These are phyloP conservation scores for Plasmopara viticola DNA, from an alignment of 352 stramenopile species.

Conservation along the genomic window DNA sequence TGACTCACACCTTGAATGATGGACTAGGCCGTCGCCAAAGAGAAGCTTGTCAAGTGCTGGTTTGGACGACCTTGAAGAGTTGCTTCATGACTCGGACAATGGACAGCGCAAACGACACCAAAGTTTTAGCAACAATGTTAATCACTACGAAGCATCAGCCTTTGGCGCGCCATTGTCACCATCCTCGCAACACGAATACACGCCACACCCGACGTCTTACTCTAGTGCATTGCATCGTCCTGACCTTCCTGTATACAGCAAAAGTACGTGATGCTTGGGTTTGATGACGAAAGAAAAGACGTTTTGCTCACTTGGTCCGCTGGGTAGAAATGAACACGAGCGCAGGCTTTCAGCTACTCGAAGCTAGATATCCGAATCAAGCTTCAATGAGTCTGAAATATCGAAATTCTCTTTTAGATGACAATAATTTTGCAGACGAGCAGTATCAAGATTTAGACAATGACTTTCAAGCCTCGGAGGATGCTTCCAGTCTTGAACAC, in stretches of 20 bases:
- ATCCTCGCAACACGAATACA: conserved; percentile 14
- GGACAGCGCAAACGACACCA: conserved; percentile 49
- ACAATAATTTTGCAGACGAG: conserved; percentile 27
- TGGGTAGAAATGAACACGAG: conserved; percentile 12
- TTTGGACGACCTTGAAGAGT: conserved; percentile 42
- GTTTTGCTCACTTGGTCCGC: conserved; percentile 3
- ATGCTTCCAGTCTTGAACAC: conserved; percentile 4
- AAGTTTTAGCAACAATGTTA: conserved; percentile 33
- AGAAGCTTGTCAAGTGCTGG: conserved; percentile 51
- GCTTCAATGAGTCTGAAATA: conserved; percentile 6
- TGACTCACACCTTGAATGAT: neutral
- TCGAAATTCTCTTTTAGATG: conserved; percentile 7
- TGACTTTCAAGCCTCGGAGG: conserved; percentile 7
- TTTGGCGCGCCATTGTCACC: conserved; percentile 15
- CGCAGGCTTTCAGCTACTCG: conserved; percentile 11
- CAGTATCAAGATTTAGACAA: conserved; percentile 15
- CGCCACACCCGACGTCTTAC: conserved; percentile 15
- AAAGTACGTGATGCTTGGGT: conserved; percentile 24
- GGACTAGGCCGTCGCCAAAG: conserved; percentile 48
- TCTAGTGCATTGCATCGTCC: conserved; percentile 16
- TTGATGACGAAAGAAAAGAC: neutral
- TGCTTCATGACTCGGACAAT: conserved; percentile 26
- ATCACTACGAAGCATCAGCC: conserved; percentile 18
- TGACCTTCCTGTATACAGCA: conserved; percentile 19
- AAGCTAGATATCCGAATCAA: conserved; percentile 19